Evolutionary conservation across 345 rosid species (phyloP), one percentile per base, ranked within the genome.

Genomic region (Limnanthes douglasii): DNA sequence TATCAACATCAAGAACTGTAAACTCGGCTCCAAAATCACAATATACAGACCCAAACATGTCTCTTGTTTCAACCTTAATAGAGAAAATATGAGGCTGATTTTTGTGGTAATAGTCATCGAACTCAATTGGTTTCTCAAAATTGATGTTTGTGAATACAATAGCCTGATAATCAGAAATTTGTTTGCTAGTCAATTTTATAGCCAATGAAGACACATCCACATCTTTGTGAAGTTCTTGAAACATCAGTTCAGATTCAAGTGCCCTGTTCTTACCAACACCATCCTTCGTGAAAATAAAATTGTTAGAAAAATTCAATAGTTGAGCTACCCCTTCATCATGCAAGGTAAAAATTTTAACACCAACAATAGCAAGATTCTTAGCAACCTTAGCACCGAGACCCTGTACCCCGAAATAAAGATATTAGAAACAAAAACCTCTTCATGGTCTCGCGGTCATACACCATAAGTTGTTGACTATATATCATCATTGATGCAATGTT

Each of bases 391-490:
- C 96, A 11, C 99, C 99, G 4, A 92, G 86, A 17, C 96, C 99
- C 41, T 71, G 93, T 63, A 85, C 66, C 99, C 99, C 0, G 99
- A 85, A 37, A 92, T 56, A 22, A 92, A 90, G 24, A 92, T 66
- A 31, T 69, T 71, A 0, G 99, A 92, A 3, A 88, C 99, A 34
- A 92, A 92, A 53, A 92, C 30, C 93, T 71, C 18, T 80, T 70
- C 96, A 92, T 92, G 2, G 99, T 85, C 66, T 92, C 99, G 1
- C 99, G 93, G 18, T 96, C 99, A 20, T 90, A 90, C 17, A 90
- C 99, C 0, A 96, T 96, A 11, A 92, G 99, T 81, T 92, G 99
- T 23, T 96, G 55, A 53, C 99, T 92, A 63, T 92, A 92, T 78
- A 71, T 92, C 99, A 52, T 85, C 99, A 48, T 92, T 94, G 45